Evolutionary conservation across 2,329 filamentous ascomycete species (phyloP).

Genomic region (Cordyceps farinosa): DNA sequence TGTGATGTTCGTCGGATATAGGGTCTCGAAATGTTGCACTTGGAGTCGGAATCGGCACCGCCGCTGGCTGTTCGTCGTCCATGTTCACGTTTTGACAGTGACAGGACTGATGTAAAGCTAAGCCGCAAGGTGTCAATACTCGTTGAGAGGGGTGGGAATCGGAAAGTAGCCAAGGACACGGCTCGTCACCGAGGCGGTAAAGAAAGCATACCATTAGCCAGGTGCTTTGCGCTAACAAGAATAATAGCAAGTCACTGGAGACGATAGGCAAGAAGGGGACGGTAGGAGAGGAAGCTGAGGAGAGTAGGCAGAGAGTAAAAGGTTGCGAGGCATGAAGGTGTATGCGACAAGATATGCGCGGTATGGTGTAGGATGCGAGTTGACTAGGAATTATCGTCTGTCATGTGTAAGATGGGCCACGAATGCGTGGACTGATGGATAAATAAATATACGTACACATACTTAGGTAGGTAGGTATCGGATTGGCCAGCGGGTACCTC

Average conservation of each 20-base stretch:
- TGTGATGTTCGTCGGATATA: constrained; percentile 37
- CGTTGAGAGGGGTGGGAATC: not conserved
- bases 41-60: constrained; percentile 26
- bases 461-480: not conserved
- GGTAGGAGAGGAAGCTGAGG: not conserved
- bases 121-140: not conserved
- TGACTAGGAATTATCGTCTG: not conserved
- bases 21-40: constrained; percentile 35
- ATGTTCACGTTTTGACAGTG: constrained; percentile 17
- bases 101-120: not conserved
- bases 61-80: constrained; percentile 25
- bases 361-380: not conserved
- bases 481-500: not conserved
- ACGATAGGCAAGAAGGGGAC: too few relatives aligned
- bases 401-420: constrained; percentile 4
- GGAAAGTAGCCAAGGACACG: too few relatives aligned
- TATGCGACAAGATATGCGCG: not conserved
- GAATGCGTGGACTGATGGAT: not conserved
- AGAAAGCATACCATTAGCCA: not conserved
- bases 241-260: not conserved
- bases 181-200: not conserved
- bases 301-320: not conserved
- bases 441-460: not conserved
- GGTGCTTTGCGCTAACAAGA: not conserved
- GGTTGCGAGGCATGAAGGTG: not conserved